These are phyloP conservation scores for Paraphoma chrysanthemicola DNA, from an alignment of 2,329 filamentous ascomycete genomes.

Conservation along the genomic window DNA sequence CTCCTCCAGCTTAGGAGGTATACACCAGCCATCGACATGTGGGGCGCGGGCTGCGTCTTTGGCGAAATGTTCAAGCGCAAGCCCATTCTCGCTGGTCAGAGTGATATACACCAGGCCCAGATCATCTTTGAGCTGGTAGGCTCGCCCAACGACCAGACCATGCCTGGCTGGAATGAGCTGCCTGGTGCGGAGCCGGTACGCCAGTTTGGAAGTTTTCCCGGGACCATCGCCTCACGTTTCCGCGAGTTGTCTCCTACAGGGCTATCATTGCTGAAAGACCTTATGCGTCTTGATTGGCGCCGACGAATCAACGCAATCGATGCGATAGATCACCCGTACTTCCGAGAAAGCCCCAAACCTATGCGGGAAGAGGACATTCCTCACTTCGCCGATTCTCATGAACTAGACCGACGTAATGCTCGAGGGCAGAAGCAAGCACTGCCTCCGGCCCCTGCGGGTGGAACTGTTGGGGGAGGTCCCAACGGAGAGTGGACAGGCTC, in stretches of 20 bases:
- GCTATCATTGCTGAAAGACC: slow-evolving; percentile 79
- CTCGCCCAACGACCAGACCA: slow-evolving; percentile 84
- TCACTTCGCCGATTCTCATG: slow-evolving; percentile 90
- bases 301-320: slow-evolving; percentile 91
- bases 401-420: slow-evolving; percentile 91
- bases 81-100: slow-evolving; percentile 89
- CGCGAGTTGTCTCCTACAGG: slow-evolving; percentile 75
- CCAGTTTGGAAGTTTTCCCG: slow-evolving; percentile 64
- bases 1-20: slow-evolving; percentile 87
- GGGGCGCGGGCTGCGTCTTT: slow-evolving; percentile 99
- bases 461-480: slow-evolving; percentile 78
- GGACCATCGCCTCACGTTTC: slow-evolving; percentile 77
- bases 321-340: slow-evolving; percentile 90
- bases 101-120: slow-evolving; percentile 86
- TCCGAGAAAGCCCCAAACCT: slow-evolving; percentile 78
- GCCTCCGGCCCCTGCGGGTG: slow-evolving; percentile 90
- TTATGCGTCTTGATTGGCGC: slow-evolving; percentile 88
- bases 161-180: slow-evolving; percentile 88
- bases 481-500: slow-evolving; percentile 66
- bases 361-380: slow-evolving; percentile 87
- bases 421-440: slow-evolving; percentile 83
- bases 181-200: slow-evolving; percentile 81
- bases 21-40: slow-evolving; percentile 97
- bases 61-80: slow-evolving; percentile 96
- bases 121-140: slow-evolving; percentile 94